phyloP scores from a whole-genome alignment of 2,329 filamentous ascomycete genomes.

The Fusarium sp. region DNA sequence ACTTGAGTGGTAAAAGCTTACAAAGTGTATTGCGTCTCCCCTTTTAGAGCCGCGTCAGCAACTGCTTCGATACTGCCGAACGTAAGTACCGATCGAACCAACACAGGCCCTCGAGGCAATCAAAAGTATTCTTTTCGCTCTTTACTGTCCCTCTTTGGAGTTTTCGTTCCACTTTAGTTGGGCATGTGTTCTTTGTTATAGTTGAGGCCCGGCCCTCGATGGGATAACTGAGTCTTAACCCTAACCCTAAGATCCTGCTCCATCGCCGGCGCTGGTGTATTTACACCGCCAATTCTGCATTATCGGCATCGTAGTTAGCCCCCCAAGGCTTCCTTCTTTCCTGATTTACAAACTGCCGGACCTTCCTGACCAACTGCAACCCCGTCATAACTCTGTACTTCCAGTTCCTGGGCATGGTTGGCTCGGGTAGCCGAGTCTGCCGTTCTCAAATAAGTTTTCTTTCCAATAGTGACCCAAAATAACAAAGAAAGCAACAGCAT shows the following conservation, averaged over 20 bases:
- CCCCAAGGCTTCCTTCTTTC: not conserved
- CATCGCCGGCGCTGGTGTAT: not conserved
- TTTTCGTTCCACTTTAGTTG: not conserved
- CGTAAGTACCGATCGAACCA: not conserved
- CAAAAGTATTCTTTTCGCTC: not conserved
- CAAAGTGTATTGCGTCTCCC: not conserved
- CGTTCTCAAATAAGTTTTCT: not conserved
- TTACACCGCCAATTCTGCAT: not conserved
- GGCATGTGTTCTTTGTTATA: no score
- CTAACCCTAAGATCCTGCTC: no score
- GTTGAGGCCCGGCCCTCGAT: no score
- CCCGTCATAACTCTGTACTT: not conserved
- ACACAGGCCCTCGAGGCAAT: not conserved
- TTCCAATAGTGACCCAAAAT: not conserved
- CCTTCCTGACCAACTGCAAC: not conserved
- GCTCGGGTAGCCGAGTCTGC: not conserved
- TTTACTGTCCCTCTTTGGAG: not conserved
- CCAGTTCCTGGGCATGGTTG: not conserved
- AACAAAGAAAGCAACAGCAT: not conserved
- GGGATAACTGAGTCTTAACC: no score
- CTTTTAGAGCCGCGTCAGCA: not conserved
- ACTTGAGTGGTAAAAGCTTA: not conserved
- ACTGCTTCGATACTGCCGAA: not conserved
- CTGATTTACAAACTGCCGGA: not conserved
- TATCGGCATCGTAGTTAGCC: not conserved